Evolutionary conservation across 1,139 yeast genomes (phyloP).

Genomic region (Taiozyma sp.): DNA sequence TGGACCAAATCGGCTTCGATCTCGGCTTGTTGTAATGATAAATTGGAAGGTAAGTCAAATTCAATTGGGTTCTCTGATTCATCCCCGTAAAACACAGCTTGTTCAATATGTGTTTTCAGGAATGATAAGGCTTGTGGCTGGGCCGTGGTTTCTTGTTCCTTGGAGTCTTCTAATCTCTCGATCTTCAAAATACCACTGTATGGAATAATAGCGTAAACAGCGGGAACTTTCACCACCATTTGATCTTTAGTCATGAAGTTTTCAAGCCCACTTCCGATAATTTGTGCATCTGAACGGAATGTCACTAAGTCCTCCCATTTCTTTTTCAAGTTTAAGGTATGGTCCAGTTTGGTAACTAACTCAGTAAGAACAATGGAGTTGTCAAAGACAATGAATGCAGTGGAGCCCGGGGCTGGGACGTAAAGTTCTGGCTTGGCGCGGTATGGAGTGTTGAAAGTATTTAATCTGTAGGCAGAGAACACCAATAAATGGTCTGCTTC

Average conservation of each 20-base stretch:
- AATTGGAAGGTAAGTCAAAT: conserved; percentile 44
- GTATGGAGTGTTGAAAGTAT: conserved; percentile 33
- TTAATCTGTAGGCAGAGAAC: conserved; percentile 56
- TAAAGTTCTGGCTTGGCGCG: conserved; percentile 42
- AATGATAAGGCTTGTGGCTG: conserved; percentile 29
- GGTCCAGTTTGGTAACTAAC: conserved; percentile 45
- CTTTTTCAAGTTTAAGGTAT: conserved; percentile 36
- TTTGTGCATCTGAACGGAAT: conserved; percentile 46
- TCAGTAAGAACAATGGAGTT: conserved; percentile 66
- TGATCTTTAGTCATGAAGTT: conserved; percentile 19
- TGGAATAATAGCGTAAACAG: conserved; percentile 51
- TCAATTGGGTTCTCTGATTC: conserved; percentile 43
- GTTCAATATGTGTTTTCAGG: conserved; percentile 72
- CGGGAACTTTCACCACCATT: conserved; percentile 28
- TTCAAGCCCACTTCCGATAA: conserved; percentile 63
- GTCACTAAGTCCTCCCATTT: conserved; percentile 78
- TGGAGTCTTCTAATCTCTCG: conserved; percentile 32
- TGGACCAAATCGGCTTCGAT: conserved; percentile 45
- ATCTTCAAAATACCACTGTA: conserved; percentile 62
- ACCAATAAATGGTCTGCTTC: conserved; percentile 50
- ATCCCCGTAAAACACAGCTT: conserved; percentile 57
- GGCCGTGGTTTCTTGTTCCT: conserved; percentile 11
- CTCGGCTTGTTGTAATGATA: conserved; percentile 30
- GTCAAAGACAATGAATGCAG: conserved; percentile 61
- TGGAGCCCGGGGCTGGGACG: conserved; percentile 56